Evolutionary conservation across 2,329 filamentous ascomycete species (phyloP), one percentile per base, ranked within the genome.

Genomic region (Talaromyces amestolkiae): DNA sequence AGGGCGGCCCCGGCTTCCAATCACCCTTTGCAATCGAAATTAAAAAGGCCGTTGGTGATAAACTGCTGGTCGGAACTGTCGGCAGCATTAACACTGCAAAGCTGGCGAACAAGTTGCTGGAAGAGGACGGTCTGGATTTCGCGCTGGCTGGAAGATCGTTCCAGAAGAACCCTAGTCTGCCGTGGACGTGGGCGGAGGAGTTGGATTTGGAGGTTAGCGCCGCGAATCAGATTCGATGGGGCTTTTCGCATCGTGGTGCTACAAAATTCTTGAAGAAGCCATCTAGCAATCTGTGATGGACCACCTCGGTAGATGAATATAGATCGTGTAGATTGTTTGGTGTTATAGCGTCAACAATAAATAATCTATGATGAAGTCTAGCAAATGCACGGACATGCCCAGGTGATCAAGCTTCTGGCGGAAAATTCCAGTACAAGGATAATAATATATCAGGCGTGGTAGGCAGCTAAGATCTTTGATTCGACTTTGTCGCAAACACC

Each of bases 151-250:
- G 86, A 0, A 83, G 92, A 64, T 89, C 90, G 72, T 95, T 95
- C 77, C 83, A 96, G 79, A 87, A 92, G 75, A 92, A 96, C 73
- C 91, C 93, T 0, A 88, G 91, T 65, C 87, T 93, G 74, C 89
- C 92, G 9, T 87, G 92, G 78, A 84, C 85, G 39, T 89, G 72
- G 61, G 73, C 73, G 3, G 72, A 74, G 67, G 72, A 74, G 41
- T 53, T 75, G 66, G 70, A 73, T 60, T 61, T 72, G 24, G 73
- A 75, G 65, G 73, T 75, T 37, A 66, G 71, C 54, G 73, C 73
- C 71, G 72, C 73, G 9, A 70, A 51, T n/a, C 73, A 75, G 68
- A 75, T 75, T 47, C 73, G 73, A 13, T 75, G 73, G 73, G 72
- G 70, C 10, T 75, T 74, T 65, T 71, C 70, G 35, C 70, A 68